phyloP scores from a whole-genome alignment of 345 rosid genomes.

The Sisymbrium altissimum region DNA sequence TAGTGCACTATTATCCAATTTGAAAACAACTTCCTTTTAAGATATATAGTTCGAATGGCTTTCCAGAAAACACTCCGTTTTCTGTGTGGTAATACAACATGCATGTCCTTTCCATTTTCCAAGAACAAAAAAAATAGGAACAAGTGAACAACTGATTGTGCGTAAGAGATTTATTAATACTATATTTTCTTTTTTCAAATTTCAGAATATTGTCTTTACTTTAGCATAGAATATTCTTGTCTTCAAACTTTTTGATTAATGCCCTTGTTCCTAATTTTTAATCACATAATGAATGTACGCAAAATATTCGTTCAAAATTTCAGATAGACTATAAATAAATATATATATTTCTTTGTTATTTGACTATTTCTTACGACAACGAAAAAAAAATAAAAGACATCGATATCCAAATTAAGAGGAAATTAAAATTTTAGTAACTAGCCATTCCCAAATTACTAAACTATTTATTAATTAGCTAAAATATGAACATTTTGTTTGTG shows the following conservation, averaged over 20 bases:
- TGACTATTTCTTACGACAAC: not conserved
- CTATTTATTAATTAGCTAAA: not conserved
- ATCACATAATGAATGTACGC: no score
- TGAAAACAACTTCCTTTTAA: not conserved
- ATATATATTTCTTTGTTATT: no score
- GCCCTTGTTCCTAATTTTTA: no score
- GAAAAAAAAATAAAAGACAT: not conserved
- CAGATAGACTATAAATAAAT: no score
- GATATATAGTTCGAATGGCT: not conserved
- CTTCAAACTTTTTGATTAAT: no score
- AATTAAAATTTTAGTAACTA: not conserved
- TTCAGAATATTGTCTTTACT: not conserved
- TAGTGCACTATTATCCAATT: not conserved
- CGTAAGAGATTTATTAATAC: not conserved
- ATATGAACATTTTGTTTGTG: not conserved
- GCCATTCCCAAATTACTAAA: not conserved
- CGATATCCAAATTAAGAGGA: not conserved
- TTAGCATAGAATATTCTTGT: no score
- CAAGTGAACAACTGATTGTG: no score
- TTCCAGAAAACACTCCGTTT: not conserved
- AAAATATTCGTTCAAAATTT: no score
- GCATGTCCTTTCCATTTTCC: not conserved
- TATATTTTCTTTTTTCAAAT: no score
- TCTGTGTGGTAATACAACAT: not conserved
- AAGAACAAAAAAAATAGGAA: not conserved